Conservation (phyloP, 495 filamentous ascomycete genomes). For the Letharia lupina region DNA sequence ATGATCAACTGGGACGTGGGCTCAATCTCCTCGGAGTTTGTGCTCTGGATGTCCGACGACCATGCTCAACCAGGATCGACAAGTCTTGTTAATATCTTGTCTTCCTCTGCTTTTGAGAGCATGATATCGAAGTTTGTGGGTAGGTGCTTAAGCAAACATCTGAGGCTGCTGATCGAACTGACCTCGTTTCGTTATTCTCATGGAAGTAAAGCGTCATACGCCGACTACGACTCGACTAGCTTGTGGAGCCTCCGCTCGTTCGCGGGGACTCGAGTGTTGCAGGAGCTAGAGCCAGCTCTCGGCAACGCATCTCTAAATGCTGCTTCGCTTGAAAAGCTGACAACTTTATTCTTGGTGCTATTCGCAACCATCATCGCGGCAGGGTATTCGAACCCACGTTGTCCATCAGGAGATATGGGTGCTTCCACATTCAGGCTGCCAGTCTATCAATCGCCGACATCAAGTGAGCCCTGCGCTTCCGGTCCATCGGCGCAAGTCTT, state of each 20-base stretch:
- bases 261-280: background rate
- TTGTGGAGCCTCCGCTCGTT: conserved; percentile 3
- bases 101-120: background rate
- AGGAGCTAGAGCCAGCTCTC: background rate
- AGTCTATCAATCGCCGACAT: background rate
- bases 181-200: background rate
- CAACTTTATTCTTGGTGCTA: conserved; percentile 1
- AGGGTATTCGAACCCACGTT: background rate
- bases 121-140: background rate
- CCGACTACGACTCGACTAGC: background rate
- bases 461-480: background rate
- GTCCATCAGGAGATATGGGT: background rate
- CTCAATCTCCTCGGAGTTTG: background rate
- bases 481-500: background rate
- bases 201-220: background rate
- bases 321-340: conserved; percentile 5
- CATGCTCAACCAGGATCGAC: background rate
- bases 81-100: conserved; percentile 9
- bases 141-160: background rate
- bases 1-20: background rate
- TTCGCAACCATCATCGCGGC: conserved; percentile 7
- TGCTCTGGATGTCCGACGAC: conserved; percentile 5
- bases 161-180: conserved; percentile 1
- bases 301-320: background rate
- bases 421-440: background rate